These are phyloP conservation scores for Carex littledalei DNA, from an alignment of 176 grass and related monocot species.

Conservation along the genomic window DNA sequence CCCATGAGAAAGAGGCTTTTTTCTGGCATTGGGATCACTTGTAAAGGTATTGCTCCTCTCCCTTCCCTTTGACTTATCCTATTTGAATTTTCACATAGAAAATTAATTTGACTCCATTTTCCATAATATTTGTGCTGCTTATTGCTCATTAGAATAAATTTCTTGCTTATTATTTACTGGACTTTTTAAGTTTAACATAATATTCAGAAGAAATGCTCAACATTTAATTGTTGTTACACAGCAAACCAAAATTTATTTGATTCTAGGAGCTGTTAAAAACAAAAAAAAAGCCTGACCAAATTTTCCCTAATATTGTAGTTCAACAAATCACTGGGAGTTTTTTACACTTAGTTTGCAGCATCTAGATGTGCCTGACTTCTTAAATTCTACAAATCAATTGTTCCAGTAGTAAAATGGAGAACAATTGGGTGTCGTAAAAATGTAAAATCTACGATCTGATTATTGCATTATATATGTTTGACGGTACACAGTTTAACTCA, in stretches of 20 bases:
- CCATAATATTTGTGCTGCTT: not conserved
- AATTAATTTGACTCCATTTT: not conserved
- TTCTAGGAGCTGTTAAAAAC: not conserved
- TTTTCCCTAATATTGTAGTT: not conserved
- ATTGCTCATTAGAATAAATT: not conserved
- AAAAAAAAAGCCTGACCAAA: not conserved
- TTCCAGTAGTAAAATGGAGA: not conserved
- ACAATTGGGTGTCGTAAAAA: not conserved
- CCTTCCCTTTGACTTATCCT: not conserved
- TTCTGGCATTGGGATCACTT: constrained; percentile 8
- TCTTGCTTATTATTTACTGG: not conserved
- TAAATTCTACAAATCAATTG: not conserved
- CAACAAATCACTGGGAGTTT: not conserved
- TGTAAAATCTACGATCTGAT: not conserved
- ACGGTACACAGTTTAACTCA: constrained; percentile 26
- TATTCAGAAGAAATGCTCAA: not conserved
- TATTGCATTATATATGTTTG: not conserved
- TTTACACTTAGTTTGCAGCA: not conserved
- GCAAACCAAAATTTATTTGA: not conserved
- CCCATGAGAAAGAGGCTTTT: constrained; percentile 8
- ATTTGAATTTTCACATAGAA: not conserved
- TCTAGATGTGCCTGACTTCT: not conserved
- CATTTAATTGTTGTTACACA: not conserved
- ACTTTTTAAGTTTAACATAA: not conserved
- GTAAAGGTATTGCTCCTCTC: constrained; percentile 12